Percentiles rank a stretch among this genome's conserved stretches.
phyloP scores from a whole-genome alignment of 1,139 yeast genomes.

The Candida gigantensis region DNA sequence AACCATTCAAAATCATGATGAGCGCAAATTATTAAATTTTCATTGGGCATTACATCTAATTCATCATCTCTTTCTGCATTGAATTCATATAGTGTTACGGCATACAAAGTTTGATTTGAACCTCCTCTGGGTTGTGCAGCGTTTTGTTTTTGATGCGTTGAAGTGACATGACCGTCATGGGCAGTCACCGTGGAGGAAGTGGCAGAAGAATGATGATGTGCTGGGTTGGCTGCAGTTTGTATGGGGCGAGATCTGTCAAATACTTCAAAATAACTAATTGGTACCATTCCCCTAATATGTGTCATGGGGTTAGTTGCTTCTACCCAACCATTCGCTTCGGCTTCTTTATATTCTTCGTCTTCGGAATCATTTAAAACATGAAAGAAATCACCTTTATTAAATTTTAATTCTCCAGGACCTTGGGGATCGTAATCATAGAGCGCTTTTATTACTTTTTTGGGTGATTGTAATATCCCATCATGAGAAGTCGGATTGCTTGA shows the following conservation, averaged over 20 bases:
- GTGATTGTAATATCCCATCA: slow-evolving; percentile 44
- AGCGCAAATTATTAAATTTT: slow-evolving; percentile 88
- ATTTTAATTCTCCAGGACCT: slow-evolving; percentile 79
- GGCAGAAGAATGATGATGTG: not conserved
- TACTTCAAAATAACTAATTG: slow-evolving; percentile 78
- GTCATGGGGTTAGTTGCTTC: slow-evolving; percentile 89
- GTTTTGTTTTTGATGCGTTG: not conserved
- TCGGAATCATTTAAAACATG: slow-evolving; percentile 66
- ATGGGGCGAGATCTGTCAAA: slow-evolving; percentile 60
- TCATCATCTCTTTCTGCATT: slow-evolving; percentile 90
- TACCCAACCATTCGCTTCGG: slow-evolving; percentile 64
- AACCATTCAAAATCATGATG: slow-evolving; percentile 97
- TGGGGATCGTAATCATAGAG: slow-evolving; percentile 75
- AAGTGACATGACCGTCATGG: no score
- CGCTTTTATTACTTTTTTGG: slow-evolving; percentile 85
- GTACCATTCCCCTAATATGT: slow-evolving; percentile 81
- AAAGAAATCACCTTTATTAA: slow-evolving; percentile 82
- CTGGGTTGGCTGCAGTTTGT: not conserved
- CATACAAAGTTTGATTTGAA: slow-evolving; percentile 43
- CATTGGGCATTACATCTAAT: slow-evolving; percentile 80
- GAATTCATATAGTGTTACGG: slow-evolving; percentile 69
- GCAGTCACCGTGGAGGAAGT: no score
- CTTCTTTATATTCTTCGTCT: slow-evolving; percentile 35
- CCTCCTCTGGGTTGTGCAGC: slow-evolving; percentile 14
- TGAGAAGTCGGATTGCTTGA: slow-evolving; percentile 8